Evolutionary conservation across 192 early-diverging fungal species (phyloP).

Genomic region (Mortierella hygrophila): DNA sequence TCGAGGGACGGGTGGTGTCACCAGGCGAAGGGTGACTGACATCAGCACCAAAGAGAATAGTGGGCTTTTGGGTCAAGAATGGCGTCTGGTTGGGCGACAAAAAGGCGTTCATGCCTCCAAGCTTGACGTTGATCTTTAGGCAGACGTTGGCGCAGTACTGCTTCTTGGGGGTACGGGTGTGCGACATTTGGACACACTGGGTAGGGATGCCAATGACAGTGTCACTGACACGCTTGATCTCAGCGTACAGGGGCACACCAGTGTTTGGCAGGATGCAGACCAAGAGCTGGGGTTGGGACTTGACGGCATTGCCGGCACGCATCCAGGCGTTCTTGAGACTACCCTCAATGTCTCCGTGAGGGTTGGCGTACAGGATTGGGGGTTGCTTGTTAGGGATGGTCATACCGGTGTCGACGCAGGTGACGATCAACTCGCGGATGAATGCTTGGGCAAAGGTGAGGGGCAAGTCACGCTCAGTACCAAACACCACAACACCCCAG

Average conservation of each 20-base stretch:
- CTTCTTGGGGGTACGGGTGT: constrained; percentile 78
- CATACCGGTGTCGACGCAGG: constrained; percentile 81
- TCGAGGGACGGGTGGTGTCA: constrained; percentile 72
- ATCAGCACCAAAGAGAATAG: constrained; percentile 92
- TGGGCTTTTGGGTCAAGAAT: constrained; percentile 78
- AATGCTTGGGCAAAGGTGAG: constrained; percentile 74
- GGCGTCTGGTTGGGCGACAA: constrained; percentile 71
- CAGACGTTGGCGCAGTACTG: constrained; percentile 98
- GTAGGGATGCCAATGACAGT: constrained; percentile 91
- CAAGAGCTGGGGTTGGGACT: constrained; percentile 82
- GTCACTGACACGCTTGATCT: constrained; percentile 91
- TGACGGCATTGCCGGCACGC: constrained; percentile 71
- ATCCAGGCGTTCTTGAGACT: constrained; percentile 80
- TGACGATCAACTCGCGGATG: constrained; percentile 79
- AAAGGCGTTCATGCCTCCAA: constrained; percentile 90
- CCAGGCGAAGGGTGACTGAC: constrained; percentile 88
- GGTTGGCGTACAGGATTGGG: constrained; percentile 62
- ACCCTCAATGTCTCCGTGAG: constrained; percentile 75
- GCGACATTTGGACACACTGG: constrained; percentile 91
- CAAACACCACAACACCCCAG: constrained; percentile 88
- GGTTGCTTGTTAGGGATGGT: constrained; percentile 62
- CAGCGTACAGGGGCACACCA: constrained; percentile 81
- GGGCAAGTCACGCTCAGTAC: constrained; percentile 64
- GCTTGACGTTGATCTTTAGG: constrained; percentile 94
- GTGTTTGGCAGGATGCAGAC: constrained; percentile 88